These are phyloP conservation scores for Chaetomiaceae sp. DNA, from an alignment of 2,329 filamentous ascomycete genomes.

Conservation along the genomic window DNA sequence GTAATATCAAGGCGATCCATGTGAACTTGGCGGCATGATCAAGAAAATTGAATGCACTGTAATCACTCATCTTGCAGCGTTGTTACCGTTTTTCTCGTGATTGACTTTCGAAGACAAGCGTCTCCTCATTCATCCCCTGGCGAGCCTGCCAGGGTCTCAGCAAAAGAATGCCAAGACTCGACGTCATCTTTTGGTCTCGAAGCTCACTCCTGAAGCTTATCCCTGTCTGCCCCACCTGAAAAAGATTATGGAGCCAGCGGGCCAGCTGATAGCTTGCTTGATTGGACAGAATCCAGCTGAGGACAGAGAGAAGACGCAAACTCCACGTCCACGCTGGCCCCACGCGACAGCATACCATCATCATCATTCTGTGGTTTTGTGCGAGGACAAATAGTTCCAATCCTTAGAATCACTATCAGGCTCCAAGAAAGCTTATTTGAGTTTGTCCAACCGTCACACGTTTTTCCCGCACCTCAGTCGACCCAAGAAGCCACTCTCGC, in stretches of 20 bases:
- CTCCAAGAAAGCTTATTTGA: neutral
- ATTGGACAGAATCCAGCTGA: conserved; percentile 5
- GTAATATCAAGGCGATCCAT: conserved; percentile 35
- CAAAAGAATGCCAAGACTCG: neutral
- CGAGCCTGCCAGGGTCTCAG: no score
- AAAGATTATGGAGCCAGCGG: neutral
- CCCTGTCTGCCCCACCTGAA: neutral
- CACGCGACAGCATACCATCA: neutral
- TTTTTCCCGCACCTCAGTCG: neutral
- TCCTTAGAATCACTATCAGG: neutral
- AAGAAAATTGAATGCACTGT: no score
- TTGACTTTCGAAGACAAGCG: no score
- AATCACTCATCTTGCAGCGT: no score
- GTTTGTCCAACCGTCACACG: neutral
- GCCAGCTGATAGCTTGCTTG: neutral
- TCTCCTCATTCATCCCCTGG: no score
- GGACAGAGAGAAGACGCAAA: conserved; percentile 8
- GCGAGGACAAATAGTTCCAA: neutral
- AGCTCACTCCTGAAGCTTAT: conserved; percentile 4
- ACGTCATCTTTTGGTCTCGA: neutral
- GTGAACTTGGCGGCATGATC: conserved; percentile 33
- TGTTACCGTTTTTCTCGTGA: no score
- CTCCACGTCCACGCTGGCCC: neutral
- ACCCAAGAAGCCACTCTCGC: neutral
- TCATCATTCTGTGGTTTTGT: conserved; percentile 1